Evolutionary conservation across 108 stramenopile species (phyloP), one percentile per base, ranked within the genome.

Genomic region (Mediolabrus comicus): DNA sequence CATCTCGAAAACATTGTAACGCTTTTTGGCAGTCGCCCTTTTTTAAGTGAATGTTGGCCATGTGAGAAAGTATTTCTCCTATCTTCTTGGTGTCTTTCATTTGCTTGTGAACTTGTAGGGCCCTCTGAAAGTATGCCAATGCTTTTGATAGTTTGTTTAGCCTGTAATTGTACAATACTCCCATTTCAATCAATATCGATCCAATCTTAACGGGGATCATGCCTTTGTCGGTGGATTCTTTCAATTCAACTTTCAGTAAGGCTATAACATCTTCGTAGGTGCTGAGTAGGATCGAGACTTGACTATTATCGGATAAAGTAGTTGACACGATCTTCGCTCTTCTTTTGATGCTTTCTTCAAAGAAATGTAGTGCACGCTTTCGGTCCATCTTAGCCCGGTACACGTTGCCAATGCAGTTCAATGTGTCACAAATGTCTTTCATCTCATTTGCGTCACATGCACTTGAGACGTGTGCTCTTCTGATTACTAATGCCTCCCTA

Each of bases 191-290:
- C 8, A 72, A 58, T 24, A 73, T 57, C 6, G 22, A 53, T 16
- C 77, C 81, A 26, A 82, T 59, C 64, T 82, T 59, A 9, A 52
- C 72, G 17, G 35, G 10, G 22, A 43, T 51, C 38, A 71, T 54
- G 13, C 26, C 51, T 35, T 54, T 51, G 19, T 62, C 69, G 25
- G 36, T 17, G 25, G 24, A 22, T 9, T 69, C 81, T 13, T 46
- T 53, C 27, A 52, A 38, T 14, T 74, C 57, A 30, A 71, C 13
- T 59, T 78, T 81, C 16, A 65, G 31, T 10, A 82, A 19, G 1
- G 59, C 81, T 8, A 81, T 53, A 10, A 85, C 62, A 62, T 85
- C 84, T 67, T 82, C 81, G 49, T 85, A 80, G 0, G 69, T 52
- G 32, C 51, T 73, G 3, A 85, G 27, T 33, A 81, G 30, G 35